A percentile compares a stretch with the other conserved stretches of the same genome.
Evolutionary conservation across 2,329 filamentous ascomycete genomes (phyloP).

Genomic region (Microcyclosporella mali): DNA sequence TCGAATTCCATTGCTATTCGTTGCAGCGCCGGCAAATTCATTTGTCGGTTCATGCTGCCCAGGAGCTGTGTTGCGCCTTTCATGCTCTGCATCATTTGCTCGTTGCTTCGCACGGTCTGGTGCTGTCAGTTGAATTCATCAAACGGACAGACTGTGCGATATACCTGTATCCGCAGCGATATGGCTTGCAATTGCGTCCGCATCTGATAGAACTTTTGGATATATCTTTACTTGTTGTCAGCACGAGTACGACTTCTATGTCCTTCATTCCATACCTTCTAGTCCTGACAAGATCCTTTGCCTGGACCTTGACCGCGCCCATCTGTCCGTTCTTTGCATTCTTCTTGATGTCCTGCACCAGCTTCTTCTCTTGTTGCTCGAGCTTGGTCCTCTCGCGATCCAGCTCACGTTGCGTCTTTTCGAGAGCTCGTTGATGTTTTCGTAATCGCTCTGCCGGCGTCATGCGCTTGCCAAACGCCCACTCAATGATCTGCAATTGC

Average conservation of each 20-base stretch:
- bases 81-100: constrained; percentile 99
- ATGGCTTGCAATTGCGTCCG: constrained; percentile 95
- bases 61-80: constrained; percentile 91
- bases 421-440: constrained; percentile 92
- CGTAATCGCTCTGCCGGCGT: constrained; percentile 87
- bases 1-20: constrained; percentile 99
- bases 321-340: constrained; percentile 97
- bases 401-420: constrained; percentile 94
- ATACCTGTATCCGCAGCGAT: constrained; percentile 84
- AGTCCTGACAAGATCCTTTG: constrained; percentile 91
- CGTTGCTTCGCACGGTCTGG: constrained; percentile 93
- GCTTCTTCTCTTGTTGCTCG: constrained; percentile 97
- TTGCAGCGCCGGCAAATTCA: constrained; percentile 93
- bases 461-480: constrained; percentile 98
- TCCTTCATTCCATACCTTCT: constrained; percentile 59
- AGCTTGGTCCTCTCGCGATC: constrained; percentile 92
- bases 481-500: constrained; percentile 74
- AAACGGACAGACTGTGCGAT: background rate
- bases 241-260: too few species aligned
- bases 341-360: constrained; percentile 94
- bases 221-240: constrained; percentile 25
- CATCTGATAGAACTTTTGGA: constrained; percentile 99
- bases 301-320: constrained; percentile 97
- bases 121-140: constrained; percentile 2
- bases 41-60: constrained; percentile 93